Percentiles rank a stretch among this genome's conserved stretches.
These are phyloP conservation scores for Alternaria triticina DNA, from an alignment of 2,329 filamentous ascomycete genomes.

Conservation along the genomic window DNA sequence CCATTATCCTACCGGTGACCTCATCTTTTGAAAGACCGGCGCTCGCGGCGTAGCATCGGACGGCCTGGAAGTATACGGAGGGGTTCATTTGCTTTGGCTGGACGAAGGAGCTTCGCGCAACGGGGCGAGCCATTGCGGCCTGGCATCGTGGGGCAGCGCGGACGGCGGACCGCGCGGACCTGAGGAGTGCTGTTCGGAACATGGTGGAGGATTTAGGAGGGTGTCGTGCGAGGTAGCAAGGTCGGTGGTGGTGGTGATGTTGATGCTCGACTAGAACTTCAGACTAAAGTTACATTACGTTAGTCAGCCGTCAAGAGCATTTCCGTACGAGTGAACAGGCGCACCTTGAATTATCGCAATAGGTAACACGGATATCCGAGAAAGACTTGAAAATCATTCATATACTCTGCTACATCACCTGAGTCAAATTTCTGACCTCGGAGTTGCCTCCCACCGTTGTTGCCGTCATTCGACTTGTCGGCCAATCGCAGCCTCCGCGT, in stretches of 20 bases:
- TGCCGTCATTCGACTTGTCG: slow-evolving; percentile 27
- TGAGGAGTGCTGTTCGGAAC: slow-evolving; percentile 88
- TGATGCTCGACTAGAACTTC: slow-evolving; percentile 31
- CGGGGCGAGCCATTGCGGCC: slow-evolving; percentile 64
- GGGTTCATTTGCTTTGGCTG: slow-evolving; percentile 66
- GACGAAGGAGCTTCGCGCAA: slow-evolving; percentile 66
- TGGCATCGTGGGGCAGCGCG: slow-evolving; percentile 51
- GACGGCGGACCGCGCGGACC: slow-evolving; percentile 67
- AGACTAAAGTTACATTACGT: slow-evolving; percentile 23
- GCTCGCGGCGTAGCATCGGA: slow-evolving; percentile 86
- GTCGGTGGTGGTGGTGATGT: slow-evolving; percentile 34
- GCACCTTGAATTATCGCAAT: slow-evolving; percentile 4
- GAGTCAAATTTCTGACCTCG: background rate
- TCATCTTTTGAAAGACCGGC: slow-evolving; percentile 80
- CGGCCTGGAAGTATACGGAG: slow-evolving; percentile 69
- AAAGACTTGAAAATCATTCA: background rate
- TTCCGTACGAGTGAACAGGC: background rate
- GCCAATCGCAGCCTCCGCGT: slow-evolving; percentile 41
- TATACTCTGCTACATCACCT: background rate
- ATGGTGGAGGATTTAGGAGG: slow-evolving; percentile 61
- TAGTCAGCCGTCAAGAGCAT: slow-evolving; percentile 18
- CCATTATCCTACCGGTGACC: slow-evolving; percentile 90
- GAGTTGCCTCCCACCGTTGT: slow-evolving; percentile 21
- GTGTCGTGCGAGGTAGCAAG: slow-evolving; percentile 30
- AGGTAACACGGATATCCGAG: background rate